Evolutionary conservation across 2,329 filamentous ascomycete species (phyloP), one percentile per base, ranked within the genome.

Genomic region (Lecanicillium sp.): DNA sequence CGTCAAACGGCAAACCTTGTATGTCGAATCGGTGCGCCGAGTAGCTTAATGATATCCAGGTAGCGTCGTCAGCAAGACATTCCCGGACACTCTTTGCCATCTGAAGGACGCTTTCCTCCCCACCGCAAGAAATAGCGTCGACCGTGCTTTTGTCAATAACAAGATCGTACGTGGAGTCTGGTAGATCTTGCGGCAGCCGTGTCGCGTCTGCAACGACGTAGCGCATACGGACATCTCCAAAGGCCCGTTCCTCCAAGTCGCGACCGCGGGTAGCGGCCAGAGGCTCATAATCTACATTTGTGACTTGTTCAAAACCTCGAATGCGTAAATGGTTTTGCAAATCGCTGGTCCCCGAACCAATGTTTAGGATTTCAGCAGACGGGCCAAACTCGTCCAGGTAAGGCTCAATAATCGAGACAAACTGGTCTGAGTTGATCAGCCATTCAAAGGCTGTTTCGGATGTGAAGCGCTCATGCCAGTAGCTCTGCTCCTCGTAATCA

Each of bases 201-300:
- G 67, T 71, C n/a, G 53, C 66, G 41, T 73, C 68, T 3, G 61
- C 65, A 2, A 69, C 61, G 5, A 50, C 45, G 40, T 73, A 72
- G 17, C 52, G 50, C 57, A 63, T 67, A 13, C 42, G 43, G 4
- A 70, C 58, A 40, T 71, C 59, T 14, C 66, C 64, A 44, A 73
- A 73, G 2, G 48, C 54, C 5, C 46, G 35, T 18, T 47, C 35
- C 45, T 73, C 68, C 3, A 65, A 52, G 20, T 59, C 48, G 4
- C 55, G 58, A 1, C 68, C 67, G 19, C 65, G 60, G 16, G 64
- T 56, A 8, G 65, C 51, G 5, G 69, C 69, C 6, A 68, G 54
- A 4, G 68, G 67, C 47, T 71, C 68, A 44, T 67, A 73, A 51
- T 72, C 70, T 42, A 69, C 50, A 43, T 72, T 73, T 6, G 64